phyloP scores from a whole-genome alignment of 192 early-diverging fungal genomes.

The Rhizophagus clarus region DNA sequence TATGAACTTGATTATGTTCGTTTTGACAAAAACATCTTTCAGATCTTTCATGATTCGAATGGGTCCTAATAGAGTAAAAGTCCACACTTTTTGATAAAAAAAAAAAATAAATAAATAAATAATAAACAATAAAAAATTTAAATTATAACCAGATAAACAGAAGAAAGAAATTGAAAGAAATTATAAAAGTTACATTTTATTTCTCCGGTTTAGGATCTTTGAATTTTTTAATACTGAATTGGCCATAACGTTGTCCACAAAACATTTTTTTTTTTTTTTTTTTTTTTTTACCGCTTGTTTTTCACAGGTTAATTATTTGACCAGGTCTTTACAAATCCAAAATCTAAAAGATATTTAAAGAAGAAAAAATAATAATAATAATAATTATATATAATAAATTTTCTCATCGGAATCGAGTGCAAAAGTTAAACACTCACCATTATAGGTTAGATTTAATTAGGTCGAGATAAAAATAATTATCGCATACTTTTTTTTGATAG shows the following conservation, averaged over 20 bases:
- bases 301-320: neutral
- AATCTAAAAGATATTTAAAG: neutral
- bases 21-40: no score
- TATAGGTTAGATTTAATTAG: neutral
- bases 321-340: neutral
- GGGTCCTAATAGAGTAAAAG: no score
- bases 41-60: no score
- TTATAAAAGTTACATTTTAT: neutral
- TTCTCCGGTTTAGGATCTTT: no score
- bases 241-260: neutral
- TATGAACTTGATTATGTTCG: no score
- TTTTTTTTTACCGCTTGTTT: neutral
- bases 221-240: neutral
- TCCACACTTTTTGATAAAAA: no score
- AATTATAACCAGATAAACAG: no score
- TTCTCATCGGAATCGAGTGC: neutral
- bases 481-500: neutral
- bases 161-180: no score
- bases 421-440: neutral
- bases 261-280: neutral
- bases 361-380: neutral
- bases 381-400: neutral
- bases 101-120: no score
- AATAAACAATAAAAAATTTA: no score
- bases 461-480: neutral